phyloP scores from a whole-genome alignment of 192 early-diverging fungal species.

The Podila epicladia region DNA sequence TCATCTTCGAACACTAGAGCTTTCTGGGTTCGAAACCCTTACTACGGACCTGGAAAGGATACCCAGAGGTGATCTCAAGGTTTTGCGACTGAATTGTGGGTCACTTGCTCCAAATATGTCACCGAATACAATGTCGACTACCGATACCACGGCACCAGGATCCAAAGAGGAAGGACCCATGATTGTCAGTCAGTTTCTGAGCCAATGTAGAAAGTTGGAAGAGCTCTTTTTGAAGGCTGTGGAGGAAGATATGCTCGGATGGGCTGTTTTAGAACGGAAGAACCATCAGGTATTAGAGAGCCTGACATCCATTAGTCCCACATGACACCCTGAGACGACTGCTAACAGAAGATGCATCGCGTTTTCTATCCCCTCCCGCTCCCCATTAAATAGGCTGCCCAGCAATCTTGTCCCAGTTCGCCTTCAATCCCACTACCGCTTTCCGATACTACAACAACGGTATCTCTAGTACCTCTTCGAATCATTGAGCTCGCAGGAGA shows the following conservation, averaged over 20 bases:
- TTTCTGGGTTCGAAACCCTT: constrained; percentile 32
- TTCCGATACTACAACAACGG: background rate
- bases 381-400: too few relatives aligned
- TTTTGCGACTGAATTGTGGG: constrained; percentile 39
- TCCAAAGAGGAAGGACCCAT: background rate
- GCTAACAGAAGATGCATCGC: too few relatives aligned
- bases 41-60: constrained; percentile 15
- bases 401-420: constrained; percentile 1
- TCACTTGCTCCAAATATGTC: constrained; percentile 2
- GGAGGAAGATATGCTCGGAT: constrained; percentile 32
- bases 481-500: constrained; percentile 35
- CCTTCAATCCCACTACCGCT: background rate
- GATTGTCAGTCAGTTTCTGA: constrained; percentile 23
- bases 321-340: too few relatives aligned
- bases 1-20: constrained; percentile 24
- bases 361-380: too few relatives aligned
- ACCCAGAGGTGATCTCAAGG: constrained; percentile 18
- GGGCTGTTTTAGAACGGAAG: constrained; percentile 42
- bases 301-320: too few relatives aligned
- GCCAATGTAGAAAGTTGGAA: constrained; percentile 35
- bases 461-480: constrained; percentile 15
- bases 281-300: constrained; percentile 14
- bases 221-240: constrained; percentile 32
- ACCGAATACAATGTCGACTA: background rate
- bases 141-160: background rate